Percentiles rank a stretch among this genome's conserved stretches.
Evolutionary conservation across 139 green algal species (phyloP).

Genomic region (Astrephomene gubernaculifera): DNA sequence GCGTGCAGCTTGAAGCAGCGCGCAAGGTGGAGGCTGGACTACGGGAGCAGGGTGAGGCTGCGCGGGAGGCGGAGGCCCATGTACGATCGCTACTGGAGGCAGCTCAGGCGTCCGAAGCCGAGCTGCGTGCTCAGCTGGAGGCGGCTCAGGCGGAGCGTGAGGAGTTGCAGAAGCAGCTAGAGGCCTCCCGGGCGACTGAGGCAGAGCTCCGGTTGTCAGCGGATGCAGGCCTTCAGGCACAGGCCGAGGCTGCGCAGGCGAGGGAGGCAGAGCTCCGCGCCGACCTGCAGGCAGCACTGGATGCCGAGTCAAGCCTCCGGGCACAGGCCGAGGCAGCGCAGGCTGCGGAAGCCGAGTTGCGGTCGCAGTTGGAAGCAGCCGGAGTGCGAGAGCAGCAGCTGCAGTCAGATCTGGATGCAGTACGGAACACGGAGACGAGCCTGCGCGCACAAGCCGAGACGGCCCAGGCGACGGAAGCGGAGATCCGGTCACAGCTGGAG

Average conservation of each 20-base stretch:
- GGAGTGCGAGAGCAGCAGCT: no score
- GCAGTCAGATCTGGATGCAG: constrained; percentile 9
- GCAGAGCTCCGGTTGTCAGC: no score
- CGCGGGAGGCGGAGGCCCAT: no score
- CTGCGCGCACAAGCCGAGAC: background rate
- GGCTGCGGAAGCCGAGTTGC: constrained; percentile 13
- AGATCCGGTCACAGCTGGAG: background rate
- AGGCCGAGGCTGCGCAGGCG: constrained; percentile 20
- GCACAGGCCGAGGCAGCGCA: background rate
- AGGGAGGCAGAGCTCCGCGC: background rate
- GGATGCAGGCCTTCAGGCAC: no score
- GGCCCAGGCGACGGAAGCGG: background rate
- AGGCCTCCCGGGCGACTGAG: background rate
- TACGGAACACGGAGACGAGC: background rate
- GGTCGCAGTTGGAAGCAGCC: constrained; percentile 25
- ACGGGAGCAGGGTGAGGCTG: background rate
- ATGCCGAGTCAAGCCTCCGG: constrained; percentile 11
- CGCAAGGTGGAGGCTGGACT: background rate
- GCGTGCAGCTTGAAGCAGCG: background rate
- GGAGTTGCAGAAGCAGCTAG: background rate
- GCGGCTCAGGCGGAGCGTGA: background rate
- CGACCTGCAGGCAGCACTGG: background rate
- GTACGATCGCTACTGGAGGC: no score
- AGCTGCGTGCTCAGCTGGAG: background rate
- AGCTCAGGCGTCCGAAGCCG: no score